Percentiles rank a stretch among this genome's conserved stretches.
Conservation (phyloP, 2,329 filamentous ascomycete genomes). For the Teratosphaeria epicoccoides region DNA sequence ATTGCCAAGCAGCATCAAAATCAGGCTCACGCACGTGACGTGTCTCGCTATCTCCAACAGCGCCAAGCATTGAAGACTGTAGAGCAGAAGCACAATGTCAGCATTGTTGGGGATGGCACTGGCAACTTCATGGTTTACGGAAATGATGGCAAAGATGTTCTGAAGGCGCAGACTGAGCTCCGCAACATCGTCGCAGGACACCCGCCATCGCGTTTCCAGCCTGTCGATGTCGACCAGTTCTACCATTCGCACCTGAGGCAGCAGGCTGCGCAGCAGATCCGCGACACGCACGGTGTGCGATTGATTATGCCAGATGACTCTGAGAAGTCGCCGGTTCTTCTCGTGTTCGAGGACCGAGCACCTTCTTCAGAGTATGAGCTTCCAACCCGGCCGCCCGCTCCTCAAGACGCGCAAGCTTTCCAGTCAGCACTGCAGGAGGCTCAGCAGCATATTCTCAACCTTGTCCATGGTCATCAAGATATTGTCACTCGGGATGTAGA, state of each 20-base stretch:
- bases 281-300: slow-evolving; percentile 60
- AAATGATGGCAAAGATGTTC: slow-evolving; percentile 70
- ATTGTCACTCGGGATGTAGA: slow-evolving; percentile 45
- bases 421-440: slow-evolving; percentile 48
- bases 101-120: slow-evolving; percentile 66
- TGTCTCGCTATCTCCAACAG: slow-evolving; percentile 79
- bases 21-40: slow-evolving; percentile 67
- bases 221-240: slow-evolving; percentile 63
- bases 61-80: slow-evolving; percentile 72
- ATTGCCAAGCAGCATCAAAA: slow-evolving; percentile 68
- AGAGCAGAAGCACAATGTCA: slow-evolving; percentile 69
- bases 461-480: slow-evolving; percentile 45
- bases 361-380: slow-evolving; percentile 42
- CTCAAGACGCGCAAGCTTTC: slow-evolving; percentile 46
- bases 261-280: slow-evolving; percentile 52
- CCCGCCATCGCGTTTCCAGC: slow-evolving; percentile 59
- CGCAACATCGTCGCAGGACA: slow-evolving; percentile 62
- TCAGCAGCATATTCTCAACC: slow-evolving; percentile 43
- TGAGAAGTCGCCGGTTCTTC: slow-evolving; percentile 51
- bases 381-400: slow-evolving; percentile 45
- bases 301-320: slow-evolving; percentile 57
- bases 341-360: slow-evolving; percentile 63
- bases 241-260: slow-evolving; percentile 63
- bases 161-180: slow-evolving; percentile 65
- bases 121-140: slow-evolving; percentile 84